A percentile compares a stretch with the other conserved stretches of the same genome.
Conservation (phyloP, 768 basidiomycete species). For the Amylocystis lapponica region DNA sequence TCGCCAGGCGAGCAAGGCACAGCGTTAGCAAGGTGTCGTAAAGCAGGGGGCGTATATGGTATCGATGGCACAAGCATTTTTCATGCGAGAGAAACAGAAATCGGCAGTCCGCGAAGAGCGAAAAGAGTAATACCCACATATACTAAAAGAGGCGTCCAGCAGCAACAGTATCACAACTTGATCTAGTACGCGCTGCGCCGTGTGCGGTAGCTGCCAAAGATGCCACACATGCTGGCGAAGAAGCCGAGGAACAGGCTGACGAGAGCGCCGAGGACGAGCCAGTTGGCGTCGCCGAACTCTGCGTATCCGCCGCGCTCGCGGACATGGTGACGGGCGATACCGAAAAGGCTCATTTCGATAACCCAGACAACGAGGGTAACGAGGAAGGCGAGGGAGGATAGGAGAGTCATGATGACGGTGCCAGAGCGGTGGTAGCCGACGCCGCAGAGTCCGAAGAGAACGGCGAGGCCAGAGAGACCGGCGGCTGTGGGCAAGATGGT, state of each 20-base stretch:
- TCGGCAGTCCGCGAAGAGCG: too few relatives aligned
- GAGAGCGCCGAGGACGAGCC: constrained; percentile 74
- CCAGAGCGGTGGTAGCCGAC: constrained; percentile 58
- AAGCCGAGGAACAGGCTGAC: constrained; percentile 61
- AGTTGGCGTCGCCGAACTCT: constrained; percentile 74
- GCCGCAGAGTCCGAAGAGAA: constrained; percentile 67
- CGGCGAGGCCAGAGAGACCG: constrained; percentile 57
- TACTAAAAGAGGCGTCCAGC: too few relatives aligned
- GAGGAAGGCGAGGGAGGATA: constrained; percentile 60
- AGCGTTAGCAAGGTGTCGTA: too few relatives aligned
- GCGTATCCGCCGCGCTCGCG: constrained; percentile 42
- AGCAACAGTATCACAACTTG: too few relatives aligned
- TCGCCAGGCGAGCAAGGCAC: too few relatives aligned
- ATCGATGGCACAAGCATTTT: too few relatives aligned
- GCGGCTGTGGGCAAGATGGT: constrained; percentile 38
- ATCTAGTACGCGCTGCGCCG: constrained; percentile 8
- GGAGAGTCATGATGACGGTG: constrained; percentile 72
- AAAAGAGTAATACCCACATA: too few relatives aligned
- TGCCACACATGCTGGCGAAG: constrained; percentile 59
- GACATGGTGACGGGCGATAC: constrained; percentile 57
- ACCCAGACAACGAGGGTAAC: constrained; percentile 65
- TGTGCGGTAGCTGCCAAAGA: constrained; percentile 60
- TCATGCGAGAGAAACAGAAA: too few relatives aligned
- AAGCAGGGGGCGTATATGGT: too few relatives aligned
- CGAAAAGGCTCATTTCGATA: constrained; percentile 78